These are phyloP conservation scores for Cutaneotrichosporon curvatum DNA, from an alignment of 1,284 basidiomycete genomes.

Conservation along the genomic window DNA sequence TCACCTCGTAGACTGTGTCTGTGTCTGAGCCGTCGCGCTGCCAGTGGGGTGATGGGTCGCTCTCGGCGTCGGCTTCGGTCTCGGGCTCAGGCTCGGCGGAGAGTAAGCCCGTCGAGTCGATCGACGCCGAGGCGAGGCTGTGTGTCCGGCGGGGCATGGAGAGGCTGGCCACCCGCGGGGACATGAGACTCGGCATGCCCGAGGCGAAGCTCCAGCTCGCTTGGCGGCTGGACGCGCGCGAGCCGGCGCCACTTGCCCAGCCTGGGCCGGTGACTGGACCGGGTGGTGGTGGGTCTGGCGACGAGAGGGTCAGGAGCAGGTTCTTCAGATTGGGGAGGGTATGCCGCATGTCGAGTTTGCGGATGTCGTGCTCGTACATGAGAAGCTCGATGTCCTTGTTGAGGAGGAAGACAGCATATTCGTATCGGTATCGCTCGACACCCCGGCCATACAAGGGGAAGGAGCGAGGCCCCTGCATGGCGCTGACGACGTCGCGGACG, in stretches of 20 bases:
- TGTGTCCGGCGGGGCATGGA: too few species aligned
- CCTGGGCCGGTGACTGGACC: constrained; percentile 15
- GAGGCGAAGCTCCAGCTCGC: constrained; percentile 3
- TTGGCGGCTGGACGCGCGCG: constrained; percentile 8
- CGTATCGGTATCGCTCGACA: constrained; percentile 92
- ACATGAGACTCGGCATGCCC: too few species aligned
- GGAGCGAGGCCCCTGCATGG: constrained; percentile 85
- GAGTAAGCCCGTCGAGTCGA: too few species aligned
- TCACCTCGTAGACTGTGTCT: too few species aligned
- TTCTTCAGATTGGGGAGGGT: constrained; percentile 96
- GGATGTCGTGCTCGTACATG: constrained; percentile 79
- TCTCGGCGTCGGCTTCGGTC: background rate
- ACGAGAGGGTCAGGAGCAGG: constrained; percentile 68
- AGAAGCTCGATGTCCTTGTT: constrained; percentile 97
- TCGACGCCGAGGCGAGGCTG: too few species aligned
- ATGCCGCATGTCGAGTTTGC: constrained; percentile 85
- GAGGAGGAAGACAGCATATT: constrained; percentile 92
- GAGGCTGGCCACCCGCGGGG: too few species aligned
- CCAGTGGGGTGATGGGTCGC: background rate
- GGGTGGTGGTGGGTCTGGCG: constrained; percentile 24
- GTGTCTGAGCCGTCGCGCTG: too few species aligned
- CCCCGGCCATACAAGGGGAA: constrained; percentile 91
- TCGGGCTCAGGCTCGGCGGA: background rate
- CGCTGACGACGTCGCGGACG: constrained; percentile 81
- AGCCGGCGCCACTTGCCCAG: constrained; percentile 14